These are phyloP conservation scores for Ilex aquifolium DNA, from an alignment of 257 asterid species.

Conservation along the genomic window DNA sequence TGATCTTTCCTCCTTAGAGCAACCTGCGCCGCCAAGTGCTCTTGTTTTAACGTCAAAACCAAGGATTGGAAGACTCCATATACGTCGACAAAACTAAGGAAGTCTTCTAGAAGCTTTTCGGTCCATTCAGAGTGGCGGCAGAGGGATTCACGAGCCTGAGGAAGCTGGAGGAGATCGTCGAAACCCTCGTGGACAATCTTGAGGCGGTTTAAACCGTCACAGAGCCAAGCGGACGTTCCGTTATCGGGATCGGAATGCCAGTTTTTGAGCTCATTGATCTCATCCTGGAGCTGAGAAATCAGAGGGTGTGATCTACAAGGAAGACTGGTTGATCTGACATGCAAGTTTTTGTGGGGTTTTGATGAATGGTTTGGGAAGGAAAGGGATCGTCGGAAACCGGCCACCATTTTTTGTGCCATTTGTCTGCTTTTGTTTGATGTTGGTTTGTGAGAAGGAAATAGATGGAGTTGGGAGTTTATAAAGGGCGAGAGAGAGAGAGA, in stretches of 20 bases:
- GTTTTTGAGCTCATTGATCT: conserved; percentile 32
- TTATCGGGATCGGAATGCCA: conserved; percentile 30
- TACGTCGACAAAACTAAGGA: conserved; percentile 61
- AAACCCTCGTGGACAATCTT: conserved; percentile 62
- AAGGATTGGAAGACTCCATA: conserved; percentile 65
- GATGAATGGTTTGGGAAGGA: conserved; percentile 57
- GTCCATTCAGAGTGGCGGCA: conserved; percentile 24
- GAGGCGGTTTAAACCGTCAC: conserved; percentile 49
- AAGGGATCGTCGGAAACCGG: conserved; percentile 65
- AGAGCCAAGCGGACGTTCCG: conserved; percentile 48
- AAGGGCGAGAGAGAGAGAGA: conserved; percentile 13
- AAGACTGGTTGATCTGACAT: conserved; percentile 74
- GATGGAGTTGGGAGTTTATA: conserved; percentile 11
- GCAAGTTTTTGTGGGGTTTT: conserved; percentile 39
- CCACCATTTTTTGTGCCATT: conserved; percentile 72
- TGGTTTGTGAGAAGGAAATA: not conserved
- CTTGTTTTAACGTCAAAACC: conserved; percentile 51
- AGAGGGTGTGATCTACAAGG: conserved; percentile 77
- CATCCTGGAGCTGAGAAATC: conserved; percentile 56
- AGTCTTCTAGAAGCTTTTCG: conserved; percentile 71
- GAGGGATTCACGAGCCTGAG: conserved; percentile 64
- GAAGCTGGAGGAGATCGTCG: conserved; percentile 77
- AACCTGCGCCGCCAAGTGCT: conserved; percentile 48
- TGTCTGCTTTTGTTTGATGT: not conserved
- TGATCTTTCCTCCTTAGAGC: conserved; percentile 54